Evolutionary conservation across 352 stramenopile genomes (phyloP), one percentile per base, ranked within the genome.

Genomic region (Phytophthora chlamydospora): DNA sequence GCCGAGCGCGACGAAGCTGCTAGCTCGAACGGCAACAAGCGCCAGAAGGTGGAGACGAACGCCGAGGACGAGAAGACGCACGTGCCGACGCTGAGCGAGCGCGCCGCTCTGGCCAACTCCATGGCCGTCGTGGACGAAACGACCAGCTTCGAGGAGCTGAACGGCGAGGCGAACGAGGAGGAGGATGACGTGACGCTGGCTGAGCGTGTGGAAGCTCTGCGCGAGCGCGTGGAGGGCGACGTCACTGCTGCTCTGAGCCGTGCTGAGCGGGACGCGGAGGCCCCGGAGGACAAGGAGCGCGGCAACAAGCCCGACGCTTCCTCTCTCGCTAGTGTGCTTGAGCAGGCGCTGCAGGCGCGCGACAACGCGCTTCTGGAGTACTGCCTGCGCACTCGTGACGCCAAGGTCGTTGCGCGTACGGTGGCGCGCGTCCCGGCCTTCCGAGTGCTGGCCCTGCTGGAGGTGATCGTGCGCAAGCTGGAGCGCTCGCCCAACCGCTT

Each of bases 321-420:
- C 44, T 95, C 87, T 17, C 76, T 95, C 31, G 84, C 85, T 40
- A 86, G 76, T 68, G 80, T 95, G 33, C 66, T 95, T 10, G 85
- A 93, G 61, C 87, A 95, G 66, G 85, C 87, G 16, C 67, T 95
- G 34, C 85, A 95, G 68, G 85, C 87, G 34, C 90, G 91, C 57
- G 87, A 95, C 81, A 94, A 94, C 42, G 85, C 85, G 33, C 85
- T 94, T 57, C 67, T 95, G 9, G 87, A 95, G 70, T 91, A 94
- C 62, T 90, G 81, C 58, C 60, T 95, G 48, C 80, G 85, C 42
- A 88, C 81, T 35, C 83, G 81, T 39, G 87, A 95, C 59, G 38
- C 55, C 33, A 95, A 95, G 67, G 78, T 90, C 27, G 84, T 95
- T 31, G 62, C 58, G 19, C 80, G 85, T 43, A 95, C 87, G 50